Conservation (phyloP, 352 stramenopile genomes). For the Phytophthora constricta region DNA sequence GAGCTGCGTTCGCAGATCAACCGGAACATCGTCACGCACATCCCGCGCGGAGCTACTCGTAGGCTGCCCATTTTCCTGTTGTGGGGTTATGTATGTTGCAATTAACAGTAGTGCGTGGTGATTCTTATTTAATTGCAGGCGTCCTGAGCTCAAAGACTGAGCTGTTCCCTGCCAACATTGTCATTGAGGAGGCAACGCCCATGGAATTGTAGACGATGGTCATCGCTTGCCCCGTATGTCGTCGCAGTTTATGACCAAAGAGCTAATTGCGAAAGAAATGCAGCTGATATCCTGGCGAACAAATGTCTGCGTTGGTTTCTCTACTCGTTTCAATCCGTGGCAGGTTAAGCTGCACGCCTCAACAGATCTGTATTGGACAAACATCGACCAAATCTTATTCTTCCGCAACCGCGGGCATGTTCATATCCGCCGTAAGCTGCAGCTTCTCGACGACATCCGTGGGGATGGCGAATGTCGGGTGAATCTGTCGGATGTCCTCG, state of each 20-base stretch:
- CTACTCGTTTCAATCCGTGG: conserved; percentile 15
- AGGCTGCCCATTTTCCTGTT: conserved; percentile 31
- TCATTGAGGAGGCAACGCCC: conserved; percentile 75
- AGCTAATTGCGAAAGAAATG: conserved; percentile 37
- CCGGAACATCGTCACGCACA: conserved; percentile 83
- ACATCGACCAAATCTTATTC: conserved; percentile 16
- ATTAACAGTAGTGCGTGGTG: conserved; percentile 11
- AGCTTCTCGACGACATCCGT: conserved; percentile 91
- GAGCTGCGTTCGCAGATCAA: conserved; percentile 89
- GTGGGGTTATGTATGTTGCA: not conserved
- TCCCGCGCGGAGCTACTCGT: conserved; percentile 83
- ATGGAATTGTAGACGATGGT: conserved; percentile 76
- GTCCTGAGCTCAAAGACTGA: conserved; percentile 80
- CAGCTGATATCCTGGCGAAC: conserved; percentile 31
- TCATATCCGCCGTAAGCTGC: conserved; percentile 80
- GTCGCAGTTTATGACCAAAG: conserved; percentile 20
- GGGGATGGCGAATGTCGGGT: conserved; percentile 96
- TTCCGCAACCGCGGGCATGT: conserved; percentile 34
- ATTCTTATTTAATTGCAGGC: conserved; percentile 34
- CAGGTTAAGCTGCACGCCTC: conserved; percentile 8
- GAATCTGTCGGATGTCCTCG: conserved; percentile 85
- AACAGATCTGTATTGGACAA: conserved; percentile 11
- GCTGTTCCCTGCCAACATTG: conserved; percentile 61
- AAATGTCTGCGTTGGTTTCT: conserved; percentile 11
- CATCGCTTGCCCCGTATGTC: conserved; percentile 20